A percentile compares a stretch with the other conserved stretches of the same genome.
These are phyloP conservation scores for Candida alai DNA, from an alignment of 805 yeast species.

Conservation along the genomic window DNA sequence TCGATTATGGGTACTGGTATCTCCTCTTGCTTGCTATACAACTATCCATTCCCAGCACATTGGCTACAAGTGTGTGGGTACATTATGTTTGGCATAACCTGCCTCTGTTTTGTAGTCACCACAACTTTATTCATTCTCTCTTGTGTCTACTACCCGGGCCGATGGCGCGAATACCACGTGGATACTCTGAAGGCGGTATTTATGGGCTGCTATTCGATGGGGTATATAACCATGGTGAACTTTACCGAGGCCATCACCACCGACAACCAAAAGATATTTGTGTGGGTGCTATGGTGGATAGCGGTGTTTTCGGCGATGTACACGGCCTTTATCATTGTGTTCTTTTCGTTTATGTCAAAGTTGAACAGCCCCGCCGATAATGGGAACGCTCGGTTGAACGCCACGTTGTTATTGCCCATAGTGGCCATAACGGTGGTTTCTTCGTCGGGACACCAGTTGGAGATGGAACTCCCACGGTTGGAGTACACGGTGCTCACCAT, in stretches of 20 bases:
- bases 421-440: constrained; percentile 77
- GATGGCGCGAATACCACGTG: constrained; percentile 15
- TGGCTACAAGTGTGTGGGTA: constrained; percentile 59
- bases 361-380: constrained; percentile 22
- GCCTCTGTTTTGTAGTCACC: constrained; percentile 43
- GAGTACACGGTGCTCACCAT: constrained; percentile 50
- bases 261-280: constrained; percentile 7
- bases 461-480: constrained; percentile 36
- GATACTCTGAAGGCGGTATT: constrained; percentile 52
- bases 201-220: constrained; percentile 83
- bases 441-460: constrained; percentile 62
- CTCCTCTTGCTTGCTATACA: constrained; percentile 53
- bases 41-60: constrained; percentile 59
- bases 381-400: constrained; percentile 35
- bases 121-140: constrained; percentile 41
- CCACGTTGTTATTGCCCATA: constrained; percentile 67
- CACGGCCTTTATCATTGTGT: constrained; percentile 60
- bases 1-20: constrained; percentile 87
- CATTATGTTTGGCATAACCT: constrained; percentile 59
- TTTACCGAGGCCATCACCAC: constrained; percentile 38
- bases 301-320: constrained; percentile 50
- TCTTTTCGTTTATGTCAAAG: constrained; percentile 41
- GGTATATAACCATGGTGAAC: constrained; percentile 60
- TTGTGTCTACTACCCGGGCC: constrained; percentile 32
- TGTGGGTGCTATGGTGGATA: constrained; percentile 73